These are phyloP conservation scores for Colletotrichum musicola DNA, from an alignment of 2,329 filamentous ascomycete species.

Conservation along the genomic window DNA sequence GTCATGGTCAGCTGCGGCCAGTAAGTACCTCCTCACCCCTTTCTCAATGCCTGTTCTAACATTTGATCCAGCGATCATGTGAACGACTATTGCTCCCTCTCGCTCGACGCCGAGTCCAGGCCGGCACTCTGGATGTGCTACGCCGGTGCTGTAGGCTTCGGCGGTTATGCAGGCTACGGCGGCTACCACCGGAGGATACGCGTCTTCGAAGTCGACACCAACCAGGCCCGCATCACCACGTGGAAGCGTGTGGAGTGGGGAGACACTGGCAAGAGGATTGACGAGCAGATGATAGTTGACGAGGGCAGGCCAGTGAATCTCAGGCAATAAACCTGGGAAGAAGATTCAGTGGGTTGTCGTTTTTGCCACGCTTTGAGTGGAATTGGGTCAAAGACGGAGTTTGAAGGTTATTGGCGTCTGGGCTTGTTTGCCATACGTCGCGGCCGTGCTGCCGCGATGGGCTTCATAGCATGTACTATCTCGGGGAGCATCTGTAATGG, in stretches of 20 bases:
- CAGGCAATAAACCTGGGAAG: background rate
- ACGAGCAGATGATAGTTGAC: conserved; percentile 76
- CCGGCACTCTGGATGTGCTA: conserved; percentile 98
- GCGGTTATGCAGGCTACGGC: conserved; percentile 93
- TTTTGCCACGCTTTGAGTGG: background rate
- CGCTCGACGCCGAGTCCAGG: conserved; percentile 63
- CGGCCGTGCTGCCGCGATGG: conserved; percentile 2
- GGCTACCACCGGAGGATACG: conserved; percentile 86
- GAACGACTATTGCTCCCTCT: conserved; percentile 94
- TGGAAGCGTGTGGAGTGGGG: conserved; percentile 90
- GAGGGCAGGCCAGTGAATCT: conserved; percentile 60
- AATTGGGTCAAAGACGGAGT: background rate
- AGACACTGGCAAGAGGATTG: conserved; percentile 64
- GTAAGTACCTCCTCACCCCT: conserved; percentile 62
- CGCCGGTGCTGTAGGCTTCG: conserved; percentile 90
- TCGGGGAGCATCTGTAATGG: conserved; percentile 13
- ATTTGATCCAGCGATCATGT: conserved; percentile 78
- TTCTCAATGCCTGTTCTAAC: background rate
- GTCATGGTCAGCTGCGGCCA: conserved; percentile 92
- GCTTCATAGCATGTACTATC: conserved; percentile 24
- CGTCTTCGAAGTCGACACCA: conserved; percentile 94
- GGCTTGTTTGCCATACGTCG: conserved; percentile 6
- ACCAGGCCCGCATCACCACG: conserved; percentile 87
- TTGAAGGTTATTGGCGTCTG: conserved; percentile 30
- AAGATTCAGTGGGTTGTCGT: background rate